Evolutionary conservation across 176 grass and related monocot genomes (phyloP).

Genomic region (Oryza rufipogon): DNA sequence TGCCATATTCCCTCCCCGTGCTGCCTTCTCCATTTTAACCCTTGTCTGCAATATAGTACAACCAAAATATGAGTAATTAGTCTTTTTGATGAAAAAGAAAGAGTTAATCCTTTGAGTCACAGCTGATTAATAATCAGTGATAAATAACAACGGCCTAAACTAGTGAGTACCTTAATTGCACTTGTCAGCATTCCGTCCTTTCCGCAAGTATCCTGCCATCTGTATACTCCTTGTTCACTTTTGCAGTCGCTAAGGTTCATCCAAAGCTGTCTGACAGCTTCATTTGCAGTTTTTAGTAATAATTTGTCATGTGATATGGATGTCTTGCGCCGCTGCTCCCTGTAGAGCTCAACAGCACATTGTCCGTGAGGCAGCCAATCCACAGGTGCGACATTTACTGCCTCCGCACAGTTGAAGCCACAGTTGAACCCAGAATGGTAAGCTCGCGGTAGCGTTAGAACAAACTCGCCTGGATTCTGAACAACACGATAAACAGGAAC

Average conservation of each 20-base stretch:
- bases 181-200: conserved; percentile 67
- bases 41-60: conserved; percentile 56
- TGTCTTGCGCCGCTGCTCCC: conserved; percentile 82
- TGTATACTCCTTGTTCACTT: conserved; percentile 21
- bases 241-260: conserved; percentile 27
- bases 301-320: conserved; percentile 93
- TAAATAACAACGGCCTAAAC: conserved; percentile 27
- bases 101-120: not conserved
- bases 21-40: conserved; percentile 65
- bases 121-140: conserved; percentile 36
- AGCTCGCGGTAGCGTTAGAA: conserved; percentile 89
- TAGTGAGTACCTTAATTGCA: conserved; percentile 72
- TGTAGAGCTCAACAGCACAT: conserved; percentile 80
- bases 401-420: conserved; percentile 98
- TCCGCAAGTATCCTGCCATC: conserved; percentile 68
- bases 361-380: conserved; percentile 92
- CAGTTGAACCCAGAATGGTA: conserved; percentile 97
- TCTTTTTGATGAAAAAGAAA: not conserved
- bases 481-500: conserved; percentile 77
- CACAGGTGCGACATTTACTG: conserved; percentile 88
- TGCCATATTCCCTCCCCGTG: conserved; percentile 36
- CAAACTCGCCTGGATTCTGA: conserved; percentile 81
- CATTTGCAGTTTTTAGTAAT: conserved; percentile 60
- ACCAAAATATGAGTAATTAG: conserved; percentile 23
- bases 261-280: conserved; percentile 73